Evolutionary conservation across 768 basidiomycete genomes (phyloP).

Genomic region (Baorangia bicolor): DNA sequence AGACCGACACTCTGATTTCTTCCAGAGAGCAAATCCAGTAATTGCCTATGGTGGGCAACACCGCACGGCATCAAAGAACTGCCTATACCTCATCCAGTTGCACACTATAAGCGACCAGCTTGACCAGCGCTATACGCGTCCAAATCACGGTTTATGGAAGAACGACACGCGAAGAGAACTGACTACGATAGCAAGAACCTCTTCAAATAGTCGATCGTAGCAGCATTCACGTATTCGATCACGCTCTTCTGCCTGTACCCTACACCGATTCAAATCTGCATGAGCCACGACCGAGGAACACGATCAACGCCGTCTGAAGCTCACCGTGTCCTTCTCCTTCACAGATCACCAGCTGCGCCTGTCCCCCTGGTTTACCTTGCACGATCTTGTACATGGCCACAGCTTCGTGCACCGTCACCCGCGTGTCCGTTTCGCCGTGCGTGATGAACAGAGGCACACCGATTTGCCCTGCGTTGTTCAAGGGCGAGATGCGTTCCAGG

Average conservation of each 20-base stretch:
- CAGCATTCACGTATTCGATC: slow-evolving; percentile 42
- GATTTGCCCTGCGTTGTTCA: slow-evolving; percentile 39
- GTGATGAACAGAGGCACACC: slow-evolving; percentile 38
- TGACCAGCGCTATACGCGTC: neutral
- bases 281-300: neutral
- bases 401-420: slow-evolving; percentile 41
- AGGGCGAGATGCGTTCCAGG: slow-evolving; percentile 39
- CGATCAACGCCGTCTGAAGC: slow-evolving; percentile 2
- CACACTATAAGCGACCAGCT: slow-evolving; percentile 3
- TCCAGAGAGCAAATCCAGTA: neutral
- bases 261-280: slow-evolving; percentile 6
- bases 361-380: slow-evolving; percentile 19
- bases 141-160: neutral
- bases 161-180: slow-evolving; percentile 2
- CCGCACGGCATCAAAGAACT: neutral
- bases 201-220: slow-evolving; percentile 39
- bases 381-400: slow-evolving; percentile 38
- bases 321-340: slow-evolving; percentile 44
- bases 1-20: neutral
- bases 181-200: slow-evolving; percentile 29
- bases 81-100: neutral
- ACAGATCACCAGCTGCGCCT: slow-evolving; percentile 39
- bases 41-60: neutral
- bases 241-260: slow-evolving; percentile 45
- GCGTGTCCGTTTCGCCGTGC: slow-evolving; percentile 42